Percentiles rank a stretch among this genome's conserved stretches.
phyloP scores from a whole-genome alignment of 2,329 filamentous ascomycete species.

The Xylaria sp. region DNA sequence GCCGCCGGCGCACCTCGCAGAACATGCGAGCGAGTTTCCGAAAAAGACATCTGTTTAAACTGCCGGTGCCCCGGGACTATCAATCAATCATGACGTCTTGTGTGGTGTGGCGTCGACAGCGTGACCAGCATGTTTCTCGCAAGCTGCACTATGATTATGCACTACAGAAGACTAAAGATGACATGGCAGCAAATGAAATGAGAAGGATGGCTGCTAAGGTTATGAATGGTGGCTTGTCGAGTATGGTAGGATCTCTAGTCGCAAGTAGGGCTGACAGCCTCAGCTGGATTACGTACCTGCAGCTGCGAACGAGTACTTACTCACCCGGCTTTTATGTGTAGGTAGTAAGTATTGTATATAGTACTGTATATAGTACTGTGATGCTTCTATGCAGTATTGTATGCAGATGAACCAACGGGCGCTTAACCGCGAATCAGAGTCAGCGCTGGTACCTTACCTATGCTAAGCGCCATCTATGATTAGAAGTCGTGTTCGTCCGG shows the following conservation, averaged over 20 bases:
- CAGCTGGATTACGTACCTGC: not conserved
- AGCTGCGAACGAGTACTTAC: not conserved
- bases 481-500: constrained; percentile 5
- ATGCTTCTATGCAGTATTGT: too few relatives aligned
- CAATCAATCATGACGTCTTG: not conserved
- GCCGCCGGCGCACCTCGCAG: constrained; percentile 1
- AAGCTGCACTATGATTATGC: not conserved
- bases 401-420: constrained; percentile 13
- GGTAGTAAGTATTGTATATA: not conserved
- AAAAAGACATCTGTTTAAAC: not conserved
- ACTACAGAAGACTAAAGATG: not conserved
- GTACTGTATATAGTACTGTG: not conserved
- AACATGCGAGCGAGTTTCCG: constrained; percentile 1
- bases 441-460: too few relatives aligned
- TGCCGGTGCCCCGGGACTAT: not conserved
- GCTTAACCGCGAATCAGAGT: constrained; percentile 28
- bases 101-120: constrained; percentile 5
- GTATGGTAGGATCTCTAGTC: not conserved
- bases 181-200: constrained; percentile 16
- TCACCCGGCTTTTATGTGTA: too few relatives aligned
- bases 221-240: constrained; percentile 20
- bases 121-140: constrained; percentile 6
- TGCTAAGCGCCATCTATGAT: constrained; percentile 27
- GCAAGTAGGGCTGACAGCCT: not conserved
- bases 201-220: not conserved